Conservation (phyloP, 768 basidiomycete genomes). For the Clitopilus hobsonii region DNA sequence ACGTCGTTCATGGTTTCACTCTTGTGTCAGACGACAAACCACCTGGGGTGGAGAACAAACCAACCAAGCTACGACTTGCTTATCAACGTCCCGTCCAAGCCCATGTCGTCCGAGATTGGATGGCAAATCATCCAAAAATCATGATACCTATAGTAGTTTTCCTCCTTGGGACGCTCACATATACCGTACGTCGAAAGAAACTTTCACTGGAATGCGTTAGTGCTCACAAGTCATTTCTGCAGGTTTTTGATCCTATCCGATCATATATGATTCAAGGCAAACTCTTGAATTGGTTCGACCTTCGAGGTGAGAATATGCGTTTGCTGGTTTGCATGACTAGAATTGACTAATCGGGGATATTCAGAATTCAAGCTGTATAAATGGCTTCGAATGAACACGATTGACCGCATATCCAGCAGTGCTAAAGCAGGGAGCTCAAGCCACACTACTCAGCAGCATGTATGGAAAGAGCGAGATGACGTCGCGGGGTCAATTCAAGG, state of each 20-base stretch:
- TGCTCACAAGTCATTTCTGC: not conserved
- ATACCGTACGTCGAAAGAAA: constrained; percentile 55
- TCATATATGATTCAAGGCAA: constrained; percentile 79
- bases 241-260: constrained; percentile 94
- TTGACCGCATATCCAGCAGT: constrained; percentile 38
- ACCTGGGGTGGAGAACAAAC: not conserved
- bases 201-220: not conserved
- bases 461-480: constrained; percentile 84
- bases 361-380: constrained; percentile 71
- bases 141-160: constrained; percentile 79
- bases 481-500: constrained; percentile 62
- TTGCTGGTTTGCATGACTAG: not conserved
- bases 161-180: constrained; percentile 84
- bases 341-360: not conserved
- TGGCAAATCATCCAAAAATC: constrained; percentile 82
- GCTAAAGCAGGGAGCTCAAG: constrained; percentile 1
- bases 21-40: constrained; percentile 16
- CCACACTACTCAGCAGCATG: constrained; percentile 29
- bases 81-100: constrained; percentile 66
- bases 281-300: constrained; percentile 81
- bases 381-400: constrained; percentile 64
- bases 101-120: constrained; percentile 72
- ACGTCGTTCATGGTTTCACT: constrained; percentile 65
- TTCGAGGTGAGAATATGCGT: constrained; percentile 44
- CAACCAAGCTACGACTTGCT: constrained; percentile 41